A percentile compares a stretch with the other conserved stretches of the same genome.
These are phyloP conservation scores for Sporisorium iseilematis-ciliati DNA, from an alignment of 1,284 basidiomycete genomes.

Conservation along the genomic window DNA sequence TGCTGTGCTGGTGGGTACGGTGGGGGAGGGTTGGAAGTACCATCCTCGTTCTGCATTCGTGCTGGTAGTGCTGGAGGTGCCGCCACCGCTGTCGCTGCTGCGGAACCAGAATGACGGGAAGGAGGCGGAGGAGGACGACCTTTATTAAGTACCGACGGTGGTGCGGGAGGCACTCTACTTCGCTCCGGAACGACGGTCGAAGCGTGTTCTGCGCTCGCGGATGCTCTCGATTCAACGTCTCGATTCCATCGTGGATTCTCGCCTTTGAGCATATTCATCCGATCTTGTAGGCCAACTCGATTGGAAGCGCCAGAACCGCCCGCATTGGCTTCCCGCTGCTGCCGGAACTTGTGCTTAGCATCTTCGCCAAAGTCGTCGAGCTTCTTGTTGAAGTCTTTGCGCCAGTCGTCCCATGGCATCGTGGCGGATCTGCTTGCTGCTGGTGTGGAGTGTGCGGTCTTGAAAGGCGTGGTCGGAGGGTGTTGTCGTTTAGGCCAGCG, in stretches of 20 bases:
- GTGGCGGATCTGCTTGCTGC: neutral
- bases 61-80: conserved; percentile 42
- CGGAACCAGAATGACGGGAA: conserved; percentile 17
- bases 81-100: neutral
- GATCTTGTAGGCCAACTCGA: conserved; percentile 37
- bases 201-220: conserved; percentile 10
- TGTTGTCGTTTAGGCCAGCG: neutral
- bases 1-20: conserved; percentile 42
- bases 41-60: conserved; percentile 58
- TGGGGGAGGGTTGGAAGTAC: conserved; percentile 52
- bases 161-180: conserved; percentile 32
- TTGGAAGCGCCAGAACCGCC: conserved; percentile 10
- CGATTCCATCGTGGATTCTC: conserved; percentile 48
- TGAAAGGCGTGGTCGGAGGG: neutral
- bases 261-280: conserved; percentile 52
- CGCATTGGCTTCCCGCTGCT: conserved; percentile 47
- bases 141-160: conserved; percentile 25
- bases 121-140: conserved; percentile 43
- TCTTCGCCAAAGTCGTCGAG: conserved; percentile 52
- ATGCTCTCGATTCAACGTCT: conserved; percentile 29
- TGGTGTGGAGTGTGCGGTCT: neutral
- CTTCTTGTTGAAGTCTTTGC: conserved; percentile 55
- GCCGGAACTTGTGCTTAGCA: conserved; percentile 42
- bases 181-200: conserved; percentile 40
- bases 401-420: conserved; percentile 48